A percentile compares a stretch with the other conserved stretches of the same genome.
Conservation (phyloP, 2,329 filamentous ascomycete species). For the Exophiala phaeomuriformis region DNA sequence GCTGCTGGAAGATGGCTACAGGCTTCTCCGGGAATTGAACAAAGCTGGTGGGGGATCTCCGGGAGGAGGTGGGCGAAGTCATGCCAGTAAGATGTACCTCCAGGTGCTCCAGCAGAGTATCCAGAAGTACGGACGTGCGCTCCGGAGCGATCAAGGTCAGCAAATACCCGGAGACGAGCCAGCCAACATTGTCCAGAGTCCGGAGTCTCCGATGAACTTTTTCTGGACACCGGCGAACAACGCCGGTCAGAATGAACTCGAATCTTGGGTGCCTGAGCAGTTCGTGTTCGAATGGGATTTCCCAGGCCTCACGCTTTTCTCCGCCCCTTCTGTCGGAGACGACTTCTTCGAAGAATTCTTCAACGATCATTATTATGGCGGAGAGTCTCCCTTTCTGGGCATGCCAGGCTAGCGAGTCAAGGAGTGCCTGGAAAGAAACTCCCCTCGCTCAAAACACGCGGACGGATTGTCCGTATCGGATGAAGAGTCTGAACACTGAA, state of each 20-base stretch:
- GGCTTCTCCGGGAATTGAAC: slow-evolving; percentile 39
- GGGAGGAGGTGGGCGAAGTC: slow-evolving; percentile 31
- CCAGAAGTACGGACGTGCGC: slow-evolving; percentile 44
- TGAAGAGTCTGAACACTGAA: no score
- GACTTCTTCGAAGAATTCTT: slow-evolving; percentile 43
- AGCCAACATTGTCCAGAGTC: neutral
- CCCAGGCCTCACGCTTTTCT: slow-evolving; percentile 47
- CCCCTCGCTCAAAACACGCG: no score
- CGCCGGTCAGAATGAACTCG: slow-evolving; percentile 34
- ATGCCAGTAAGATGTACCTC: slow-evolving; percentile 44
- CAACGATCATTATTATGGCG: slow-evolving; percentile 16
- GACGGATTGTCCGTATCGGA: no score
- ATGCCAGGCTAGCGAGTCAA: slow-evolving; percentile 22
- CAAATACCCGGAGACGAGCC: neutral
- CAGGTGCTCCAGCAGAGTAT: slow-evolving; percentile 45
- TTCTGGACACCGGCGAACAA: slow-evolving; percentile 35
- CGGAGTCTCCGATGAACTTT: slow-evolving; percentile 25
- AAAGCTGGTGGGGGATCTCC: slow-evolving; percentile 28
- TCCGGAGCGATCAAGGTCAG: slow-evolving; percentile 32
- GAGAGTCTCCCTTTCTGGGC: slow-evolving; percentile 30
- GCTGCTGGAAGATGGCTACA: slow-evolving; percentile 40
- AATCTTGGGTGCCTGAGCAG: slow-evolving; percentile 49
- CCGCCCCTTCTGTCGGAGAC: slow-evolving; percentile 43
- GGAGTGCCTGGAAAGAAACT: no score
- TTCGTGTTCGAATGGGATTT: slow-evolving; percentile 55